Evolutionary conservation across 2,329 filamentous ascomycete species (phyloP).

Genomic region (Monosporascus ibericus): DNA sequence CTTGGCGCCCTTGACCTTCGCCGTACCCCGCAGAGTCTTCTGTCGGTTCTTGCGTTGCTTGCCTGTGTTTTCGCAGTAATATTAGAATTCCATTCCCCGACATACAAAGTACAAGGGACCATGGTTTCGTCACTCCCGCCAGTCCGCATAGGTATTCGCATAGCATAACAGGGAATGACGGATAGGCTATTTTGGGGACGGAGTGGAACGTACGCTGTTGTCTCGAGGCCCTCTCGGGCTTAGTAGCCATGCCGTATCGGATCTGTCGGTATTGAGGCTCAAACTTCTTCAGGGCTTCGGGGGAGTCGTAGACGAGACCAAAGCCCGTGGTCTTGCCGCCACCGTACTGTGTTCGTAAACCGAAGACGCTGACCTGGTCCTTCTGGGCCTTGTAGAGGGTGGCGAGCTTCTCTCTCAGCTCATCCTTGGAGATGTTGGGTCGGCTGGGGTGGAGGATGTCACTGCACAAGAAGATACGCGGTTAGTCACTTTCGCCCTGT

Average conservation of each 20-base stretch:
- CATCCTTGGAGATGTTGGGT: constrained; percentile 98
- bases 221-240: constrained; percentile 96
- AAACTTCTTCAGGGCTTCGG: constrained; percentile 99
- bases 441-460: constrained; percentile 99
- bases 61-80: constrained; percentile 52
- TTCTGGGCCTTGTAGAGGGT: constrained; percentile 97
- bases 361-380: constrained; percentile 96
- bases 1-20: constrained; percentile 94
- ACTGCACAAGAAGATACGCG: constrained; percentile 43
- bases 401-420: constrained; percentile 91
- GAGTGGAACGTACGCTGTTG: constrained; percentile 83
- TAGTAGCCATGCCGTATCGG: constrained; percentile 83
- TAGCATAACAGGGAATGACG: background rate
- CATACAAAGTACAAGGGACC: constrained; percentile 1
- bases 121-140: background rate
- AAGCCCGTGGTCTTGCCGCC: constrained; percentile 99
- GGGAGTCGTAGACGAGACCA: constrained; percentile 96
- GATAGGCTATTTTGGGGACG: background rate
- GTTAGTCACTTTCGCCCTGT: constrained; percentile 2
- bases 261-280: constrained; percentile 97
- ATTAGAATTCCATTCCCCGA: constrained; percentile 4
- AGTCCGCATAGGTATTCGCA: background rate
- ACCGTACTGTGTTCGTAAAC: constrained; percentile 97
- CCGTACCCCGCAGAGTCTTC: constrained; percentile 97
- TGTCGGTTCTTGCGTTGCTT: constrained; percentile 99